Conservation (phyloP, 495 filamentous ascomycete species). For the Neurospora sp. region DNA sequence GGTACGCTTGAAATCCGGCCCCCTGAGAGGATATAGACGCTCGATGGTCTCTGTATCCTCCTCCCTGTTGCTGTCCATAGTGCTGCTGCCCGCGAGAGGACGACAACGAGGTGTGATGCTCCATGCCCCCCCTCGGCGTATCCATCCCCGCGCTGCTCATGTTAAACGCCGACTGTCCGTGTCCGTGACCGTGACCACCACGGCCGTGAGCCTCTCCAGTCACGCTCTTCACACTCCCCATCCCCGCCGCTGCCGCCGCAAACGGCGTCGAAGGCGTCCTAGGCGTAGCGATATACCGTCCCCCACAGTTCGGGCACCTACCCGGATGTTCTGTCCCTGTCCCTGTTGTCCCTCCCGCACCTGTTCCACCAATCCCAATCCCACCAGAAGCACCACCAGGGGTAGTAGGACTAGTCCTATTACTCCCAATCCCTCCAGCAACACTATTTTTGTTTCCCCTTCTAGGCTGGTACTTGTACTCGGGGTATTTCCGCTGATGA, state of each 20-base stretch:
- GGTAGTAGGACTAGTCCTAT: not conserved
- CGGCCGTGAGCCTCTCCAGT: no score
- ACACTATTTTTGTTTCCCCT: conserved; percentile 45
- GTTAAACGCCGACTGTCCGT: not conserved
- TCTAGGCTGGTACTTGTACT: conserved; percentile 89
- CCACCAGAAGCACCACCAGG: not conserved
- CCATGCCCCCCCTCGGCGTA: not conserved
- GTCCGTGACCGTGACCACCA: not conserved
- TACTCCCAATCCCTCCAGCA: not conserved
- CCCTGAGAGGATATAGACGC: not conserved
- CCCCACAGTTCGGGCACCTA: conserved; percentile 53
- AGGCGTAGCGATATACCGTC: conserved; percentile 50
- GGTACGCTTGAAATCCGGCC: not conserved
- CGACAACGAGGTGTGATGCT: not conserved
- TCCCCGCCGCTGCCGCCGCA: conserved; percentile 6
- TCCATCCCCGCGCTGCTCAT: not conserved
- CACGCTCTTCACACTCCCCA: no score
- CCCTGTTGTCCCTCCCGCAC: not conserved
- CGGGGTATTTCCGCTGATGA: conserved; percentile 83
- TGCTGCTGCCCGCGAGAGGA: not conserved
- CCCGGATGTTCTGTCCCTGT: conserved; percentile 27
- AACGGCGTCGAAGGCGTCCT: conserved; percentile 44
- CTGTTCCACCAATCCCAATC: not conserved
- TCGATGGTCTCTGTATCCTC: not conserved
- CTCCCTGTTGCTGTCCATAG: not conserved